Base-by-base conservation (phyloP, 768 basidiomycete species). In the Leccinum fibrillosum region DNA sequence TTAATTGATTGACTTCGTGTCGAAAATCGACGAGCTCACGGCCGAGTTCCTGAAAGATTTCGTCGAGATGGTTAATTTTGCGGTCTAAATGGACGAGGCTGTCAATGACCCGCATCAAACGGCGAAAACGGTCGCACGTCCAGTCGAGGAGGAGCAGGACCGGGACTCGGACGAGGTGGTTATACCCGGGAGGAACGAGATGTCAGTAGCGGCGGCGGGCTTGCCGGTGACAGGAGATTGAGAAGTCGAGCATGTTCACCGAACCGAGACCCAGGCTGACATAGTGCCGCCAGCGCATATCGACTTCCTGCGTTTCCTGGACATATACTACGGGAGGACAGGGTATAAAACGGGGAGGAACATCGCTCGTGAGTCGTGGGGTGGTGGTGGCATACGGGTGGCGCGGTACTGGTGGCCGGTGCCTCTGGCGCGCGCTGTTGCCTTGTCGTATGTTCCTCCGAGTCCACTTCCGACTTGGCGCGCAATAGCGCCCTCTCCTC, bases 241-340 rank as follows among this genome's bases (percentile, higher is more conserved):
- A 67, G 75, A 30, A 54, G 71, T 75, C 76, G 48, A 72, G 53
- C 66, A 76, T 63, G 69, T 72, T 75, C 26, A 57, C 61, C 23
- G 60, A 54, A 19, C 62, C 62, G 3, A 68, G 56, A 23, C 64
- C 64, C 11, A 72, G 56, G 42, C 44, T 57, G 35, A 70, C 72
- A 19, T 60, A 72, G 49, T 59, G 64, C 10, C 80, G 80, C 12
- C 84, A 77, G 15, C 87, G 80, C 15, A 80, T 75, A 62, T 92
- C 88, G 63, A 86, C 89, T 63, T 86, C 86, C 59, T 82, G 86
- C n/a, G 90, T 92, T 74, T 92, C 88, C 62, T 87, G 82, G 61
- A 92, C 90, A 68, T 92, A 92, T 54, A 89, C 86, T 5, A 70
- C 83, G 8, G 90, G 91, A 1, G 90, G 91, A 52, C 86, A 83